A percentile compares a stretch with the other conserved stretches of the same genome.
Evolutionary conservation across 1,139 yeast genomes (phyloP).

Genomic region (Pichia terricola): DNA sequence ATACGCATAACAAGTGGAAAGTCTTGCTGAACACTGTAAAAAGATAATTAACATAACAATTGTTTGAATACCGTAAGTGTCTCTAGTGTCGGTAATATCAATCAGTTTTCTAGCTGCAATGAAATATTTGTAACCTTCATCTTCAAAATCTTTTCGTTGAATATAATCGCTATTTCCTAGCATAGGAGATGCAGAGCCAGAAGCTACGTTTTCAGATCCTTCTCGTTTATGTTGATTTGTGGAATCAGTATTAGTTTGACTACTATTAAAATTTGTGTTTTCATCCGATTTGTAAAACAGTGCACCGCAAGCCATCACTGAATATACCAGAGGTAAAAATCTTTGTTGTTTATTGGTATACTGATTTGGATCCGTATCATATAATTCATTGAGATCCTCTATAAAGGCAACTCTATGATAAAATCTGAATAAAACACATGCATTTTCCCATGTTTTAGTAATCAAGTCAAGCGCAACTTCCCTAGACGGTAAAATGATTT

Average conservation of each 20-base stretch:
- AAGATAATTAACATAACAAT: slow-evolving; percentile 66
- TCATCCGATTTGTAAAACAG: slow-evolving; percentile 46
- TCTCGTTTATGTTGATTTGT: no score
- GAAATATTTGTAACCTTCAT: slow-evolving; percentile 77
- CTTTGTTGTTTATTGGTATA: slow-evolving; percentile 68
- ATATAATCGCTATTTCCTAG: slow-evolving; percentile 19
- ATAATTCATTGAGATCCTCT: slow-evolving; percentile 45
- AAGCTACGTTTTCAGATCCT: slow-evolving; percentile 1
- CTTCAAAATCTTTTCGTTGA: slow-evolving; percentile 40
- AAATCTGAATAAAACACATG: slow-evolving; percentile 76
- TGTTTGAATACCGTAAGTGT: slow-evolving; percentile 63
- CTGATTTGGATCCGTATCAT: slow-evolving; percentile 58
- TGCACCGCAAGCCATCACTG: slow-evolving; percentile 66
- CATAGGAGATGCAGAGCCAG: not conserved
- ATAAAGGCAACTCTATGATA: slow-evolving; percentile 76
- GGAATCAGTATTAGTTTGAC: not conserved
- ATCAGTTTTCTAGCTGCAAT: slow-evolving; percentile 72
- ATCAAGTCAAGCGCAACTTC: slow-evolving; percentile 63
- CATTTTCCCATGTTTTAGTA: slow-evolving; percentile 74
- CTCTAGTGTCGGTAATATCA: slow-evolving; percentile 56
- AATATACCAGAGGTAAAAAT: slow-evolving; percentile 69
- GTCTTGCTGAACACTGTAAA: slow-evolving; percentile 80
- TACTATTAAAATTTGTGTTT: slow-evolving; percentile 14
- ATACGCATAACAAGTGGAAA: slow-evolving; percentile 85
- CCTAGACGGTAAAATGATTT: slow-evolving; percentile 66